A percentile compares a stretch with the other conserved stretches of the same genome.
These are phyloP conservation scores for Brettanomyces nanus DNA, from an alignment of 805 yeast genomes.

Conservation along the genomic window DNA sequence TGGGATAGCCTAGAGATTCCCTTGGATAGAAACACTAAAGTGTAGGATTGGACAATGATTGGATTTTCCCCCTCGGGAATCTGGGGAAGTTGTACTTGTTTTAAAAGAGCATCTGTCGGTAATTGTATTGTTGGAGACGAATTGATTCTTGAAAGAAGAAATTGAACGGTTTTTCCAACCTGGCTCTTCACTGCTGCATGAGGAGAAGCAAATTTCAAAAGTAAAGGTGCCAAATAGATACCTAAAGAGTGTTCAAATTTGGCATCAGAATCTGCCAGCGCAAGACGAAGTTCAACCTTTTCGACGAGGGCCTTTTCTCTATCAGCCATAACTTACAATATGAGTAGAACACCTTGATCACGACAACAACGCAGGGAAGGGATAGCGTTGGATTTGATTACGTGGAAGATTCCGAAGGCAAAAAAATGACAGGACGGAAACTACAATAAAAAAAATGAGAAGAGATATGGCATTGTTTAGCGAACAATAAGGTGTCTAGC, in stretches of 20 bases:
- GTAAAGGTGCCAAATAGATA: constrained; percentile 64
- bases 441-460: no score
- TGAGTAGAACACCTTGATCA: no score
- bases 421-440: no score
- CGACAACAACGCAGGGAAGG: no score
- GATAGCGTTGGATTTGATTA: no score
- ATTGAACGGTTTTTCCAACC: constrained; percentile 53
- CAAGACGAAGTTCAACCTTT: constrained; percentile 75
- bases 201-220: constrained; percentile 71
- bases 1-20: constrained; percentile 49
- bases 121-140: constrained; percentile 46
- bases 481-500: not conserved
- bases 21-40: constrained; percentile 57
- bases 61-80: constrained; percentile 34
- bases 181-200: constrained; percentile 57
- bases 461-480: not conserved
- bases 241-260: constrained; percentile 56
- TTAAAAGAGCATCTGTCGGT: constrained; percentile 55
- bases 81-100: constrained; percentile 55
- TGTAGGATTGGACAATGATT: constrained; percentile 48
- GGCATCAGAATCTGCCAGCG: constrained; percentile 60
- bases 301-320: constrained; percentile 53
- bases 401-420: no score
- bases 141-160: constrained; percentile 58
- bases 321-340: no score